Evolutionary conservation across 345 rosid genomes (phyloP).

Genomic region (Populus euphratica): DNA sequence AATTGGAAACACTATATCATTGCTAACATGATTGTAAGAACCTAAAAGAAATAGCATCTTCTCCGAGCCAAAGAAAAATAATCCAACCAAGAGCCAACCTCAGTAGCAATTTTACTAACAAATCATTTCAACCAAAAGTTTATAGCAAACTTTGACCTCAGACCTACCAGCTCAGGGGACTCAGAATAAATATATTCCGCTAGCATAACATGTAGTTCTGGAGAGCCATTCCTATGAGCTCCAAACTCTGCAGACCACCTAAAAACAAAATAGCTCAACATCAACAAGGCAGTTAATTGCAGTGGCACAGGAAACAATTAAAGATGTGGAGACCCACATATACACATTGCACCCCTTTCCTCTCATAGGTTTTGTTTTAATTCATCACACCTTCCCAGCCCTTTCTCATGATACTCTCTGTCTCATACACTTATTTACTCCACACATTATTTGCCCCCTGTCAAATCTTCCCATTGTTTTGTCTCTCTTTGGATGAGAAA

Average conservation of each 20-base stretch:
- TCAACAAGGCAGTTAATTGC: slow-evolving; percentile 4
- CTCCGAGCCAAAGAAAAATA: not conserved
- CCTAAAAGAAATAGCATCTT: not conserved
- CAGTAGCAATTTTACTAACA: not conserved
- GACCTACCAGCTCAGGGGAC: slow-evolving; percentile 83
- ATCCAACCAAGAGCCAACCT: not conserved
- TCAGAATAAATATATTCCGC: slow-evolving; percentile 85
- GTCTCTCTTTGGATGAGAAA: not conserved
- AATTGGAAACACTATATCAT: not conserved
- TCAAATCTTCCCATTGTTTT: not conserved
- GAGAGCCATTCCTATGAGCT: slow-evolving; percentile 60
- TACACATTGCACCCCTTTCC: not conserved
- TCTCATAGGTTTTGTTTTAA: not conserved
- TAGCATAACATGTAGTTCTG: slow-evolving; percentile 74
- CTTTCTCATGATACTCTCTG: not conserved
- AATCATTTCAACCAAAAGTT: not conserved
- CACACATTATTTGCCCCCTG: not conserved
- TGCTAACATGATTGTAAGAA: not conserved
- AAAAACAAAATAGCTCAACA: slow-evolving; percentile 20
- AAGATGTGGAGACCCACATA: not conserved
- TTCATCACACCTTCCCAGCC: not conserved
- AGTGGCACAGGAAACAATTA: not conserved
- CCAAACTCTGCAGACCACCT: slow-evolving; percentile 96
- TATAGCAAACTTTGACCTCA: slow-evolving; percentile 9
- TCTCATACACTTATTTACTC: not conserved